These are phyloP conservation scores for Chlamydomonas schloesseri DNA, from an alignment of 139 green algal species.

Conservation along the genomic window DNA sequence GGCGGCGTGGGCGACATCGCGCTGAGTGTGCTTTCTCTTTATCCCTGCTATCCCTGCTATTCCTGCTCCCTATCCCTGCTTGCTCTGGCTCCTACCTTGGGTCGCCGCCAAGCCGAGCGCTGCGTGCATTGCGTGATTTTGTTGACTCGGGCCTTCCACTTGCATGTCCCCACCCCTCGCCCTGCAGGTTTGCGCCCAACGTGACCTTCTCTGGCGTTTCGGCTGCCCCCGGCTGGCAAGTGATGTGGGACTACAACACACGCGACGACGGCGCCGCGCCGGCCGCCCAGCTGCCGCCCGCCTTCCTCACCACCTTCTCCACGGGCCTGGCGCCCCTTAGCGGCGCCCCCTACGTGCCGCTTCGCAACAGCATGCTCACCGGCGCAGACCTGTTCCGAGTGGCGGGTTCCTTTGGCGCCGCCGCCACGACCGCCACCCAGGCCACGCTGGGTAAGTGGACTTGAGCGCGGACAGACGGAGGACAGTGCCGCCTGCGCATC, in stretches of 20 bases:
- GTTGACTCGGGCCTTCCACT: no score
- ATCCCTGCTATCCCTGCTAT: no score
- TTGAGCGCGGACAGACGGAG: no score
- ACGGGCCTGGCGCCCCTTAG: background rate
- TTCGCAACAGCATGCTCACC: background rate
- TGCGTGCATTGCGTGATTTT: no score
- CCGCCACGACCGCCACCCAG: background rate
- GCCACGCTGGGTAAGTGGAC: background rate
- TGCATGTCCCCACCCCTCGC: background rate
- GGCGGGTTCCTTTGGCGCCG: background rate
- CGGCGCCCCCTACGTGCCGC: background rate
- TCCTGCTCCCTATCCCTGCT: no score
- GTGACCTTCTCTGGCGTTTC: background rate
- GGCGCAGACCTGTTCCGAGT: background rate
- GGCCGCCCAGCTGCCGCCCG: background rate
- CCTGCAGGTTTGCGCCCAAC: background rate
- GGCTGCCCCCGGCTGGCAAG: background rate
- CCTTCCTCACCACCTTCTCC: background rate
- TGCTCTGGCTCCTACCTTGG: no score
- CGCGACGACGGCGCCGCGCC: background rate
- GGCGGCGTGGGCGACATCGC: no score
- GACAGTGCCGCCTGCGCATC: no score
- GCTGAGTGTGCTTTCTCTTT: no score
- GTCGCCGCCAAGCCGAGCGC: no score
- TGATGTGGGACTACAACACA: background rate